phyloP scores from a whole-genome alignment of 2,329 filamentous ascomycete genomes.

The Ophidiomyces ophidiicola region DNA sequence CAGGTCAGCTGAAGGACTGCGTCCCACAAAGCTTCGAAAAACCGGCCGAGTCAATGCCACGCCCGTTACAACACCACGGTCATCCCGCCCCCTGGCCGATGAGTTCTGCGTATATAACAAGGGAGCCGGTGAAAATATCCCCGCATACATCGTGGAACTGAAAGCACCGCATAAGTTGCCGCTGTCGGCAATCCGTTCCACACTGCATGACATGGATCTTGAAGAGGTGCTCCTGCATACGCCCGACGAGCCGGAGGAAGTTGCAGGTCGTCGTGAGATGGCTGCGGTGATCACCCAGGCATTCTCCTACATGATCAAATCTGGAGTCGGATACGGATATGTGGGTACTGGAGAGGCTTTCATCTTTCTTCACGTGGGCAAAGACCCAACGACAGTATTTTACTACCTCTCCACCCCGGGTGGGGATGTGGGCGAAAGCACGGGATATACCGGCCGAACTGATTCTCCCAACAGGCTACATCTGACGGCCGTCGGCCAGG shows the following conservation, averaged over 20 bases:
- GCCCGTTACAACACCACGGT: conserved; percentile 8
- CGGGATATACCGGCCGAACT: conserved; percentile 14
- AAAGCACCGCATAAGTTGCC: conserved; percentile 40
- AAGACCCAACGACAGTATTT: conserved; percentile 22
- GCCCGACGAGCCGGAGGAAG: conserved; percentile 24
- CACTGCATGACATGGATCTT: conserved; percentile 35
- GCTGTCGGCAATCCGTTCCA: conserved; percentile 30
- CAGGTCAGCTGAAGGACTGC: not conserved
- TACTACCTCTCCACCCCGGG: conserved; percentile 26
- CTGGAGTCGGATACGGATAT: conserved; percentile 35
- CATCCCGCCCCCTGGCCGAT: conserved; percentile 21
- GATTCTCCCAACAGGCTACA: conserved; percentile 18
- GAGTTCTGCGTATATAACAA: conserved; percentile 28
- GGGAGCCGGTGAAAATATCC: conserved; percentile 15
- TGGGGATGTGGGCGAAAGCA: conserved; percentile 21
- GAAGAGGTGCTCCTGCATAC: conserved; percentile 28
- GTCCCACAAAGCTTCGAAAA: conserved; percentile 13
- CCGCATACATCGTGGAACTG: conserved; percentile 31
- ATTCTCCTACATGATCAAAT: conserved; percentile 41
- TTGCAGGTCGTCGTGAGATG: conserved; percentile 29
- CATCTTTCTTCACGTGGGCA: conserved; percentile 32
- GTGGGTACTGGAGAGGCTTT: conserved; percentile 35
- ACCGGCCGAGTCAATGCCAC: conserved; percentile 4
- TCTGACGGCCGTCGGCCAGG: conserved; percentile 24
- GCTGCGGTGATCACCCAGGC: conserved; percentile 37